A percentile compares a stretch with the other conserved stretches of the same genome.
phyloP scores from a whole-genome alignment of 2,329 filamentous ascomycete species.

The Cadophora sp. region DNA sequence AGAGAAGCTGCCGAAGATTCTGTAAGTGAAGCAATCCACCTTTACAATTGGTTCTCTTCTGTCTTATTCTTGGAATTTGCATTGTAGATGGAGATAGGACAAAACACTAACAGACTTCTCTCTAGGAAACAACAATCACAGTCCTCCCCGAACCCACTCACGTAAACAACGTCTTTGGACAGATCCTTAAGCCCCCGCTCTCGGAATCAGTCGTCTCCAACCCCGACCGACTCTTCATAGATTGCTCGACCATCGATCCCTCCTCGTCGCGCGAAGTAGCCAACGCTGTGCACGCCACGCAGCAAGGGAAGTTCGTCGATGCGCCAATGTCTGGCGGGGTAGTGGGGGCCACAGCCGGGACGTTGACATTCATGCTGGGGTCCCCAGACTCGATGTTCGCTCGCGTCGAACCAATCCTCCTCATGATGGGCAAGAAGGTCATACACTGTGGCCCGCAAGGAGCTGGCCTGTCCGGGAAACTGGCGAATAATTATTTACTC shows the following conservation, averaged over 20 bases:
- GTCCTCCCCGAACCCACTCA: conserved; percentile 89
- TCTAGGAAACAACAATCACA: conserved; percentile 83
- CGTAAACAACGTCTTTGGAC: conserved; percentile 81
- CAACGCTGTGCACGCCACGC: conserved; percentile 67
- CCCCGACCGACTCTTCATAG: conserved; percentile 82
- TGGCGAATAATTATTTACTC: conserved; percentile 96
- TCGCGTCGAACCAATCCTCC: conserved; percentile 71
- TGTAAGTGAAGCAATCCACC: conserved; percentile 47
- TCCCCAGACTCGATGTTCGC: conserved; percentile 65
- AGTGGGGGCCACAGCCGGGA: conserved; percentile 85
- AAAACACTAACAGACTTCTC: conserved; percentile 53
- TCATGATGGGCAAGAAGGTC: conserved; percentile 85
- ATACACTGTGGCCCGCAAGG: conserved; percentile 87
- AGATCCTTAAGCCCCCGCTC: conserved; percentile 71
- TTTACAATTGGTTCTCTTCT: conserved; percentile 7
- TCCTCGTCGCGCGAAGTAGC: conserved; percentile 82
- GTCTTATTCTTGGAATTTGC: neutral
- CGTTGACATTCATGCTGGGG: conserved; percentile 96
- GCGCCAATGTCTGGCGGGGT: conserved; percentile 98
- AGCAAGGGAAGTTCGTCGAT: conserved; percentile 83
- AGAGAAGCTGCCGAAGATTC: conserved; percentile 61
- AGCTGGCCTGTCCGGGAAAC: conserved; percentile 86
- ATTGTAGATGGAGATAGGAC: conserved; percentile 65
- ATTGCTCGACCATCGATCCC: conserved; percentile 96
- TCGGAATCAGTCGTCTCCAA: conserved; percentile 54